Evolutionary conservation across 1,284 basidiomycete genomes (phyloP), one percentile per base, ranked within the genome.

Genomic region (Pseudozyma sp.): DNA sequence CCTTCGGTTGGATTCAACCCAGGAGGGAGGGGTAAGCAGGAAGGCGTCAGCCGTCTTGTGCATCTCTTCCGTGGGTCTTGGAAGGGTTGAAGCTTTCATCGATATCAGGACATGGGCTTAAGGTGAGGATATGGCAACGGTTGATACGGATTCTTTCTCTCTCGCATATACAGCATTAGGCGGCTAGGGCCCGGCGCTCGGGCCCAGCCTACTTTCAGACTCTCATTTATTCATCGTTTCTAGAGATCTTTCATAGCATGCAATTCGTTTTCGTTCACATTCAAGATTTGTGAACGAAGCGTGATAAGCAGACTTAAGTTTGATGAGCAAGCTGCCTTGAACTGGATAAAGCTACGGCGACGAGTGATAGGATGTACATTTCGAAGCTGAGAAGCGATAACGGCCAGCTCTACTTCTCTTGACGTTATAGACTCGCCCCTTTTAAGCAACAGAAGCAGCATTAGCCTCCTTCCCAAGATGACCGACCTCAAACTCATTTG

Each of bases 21-120:
- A 1, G 47, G 18, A 3, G 45, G 21, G 18, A 31, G 51, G 1
- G 12, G 40, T 5, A 67, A 47, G 25, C 34, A 21, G 14, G 52
- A 63, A 16, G 62, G 59, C 12, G 47, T 44, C 8, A 69, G 60
- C 11, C 48, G 75, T 39, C 31, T 77, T 18, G 64, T 77, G 8
- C 75, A 77, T 53, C 48, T 75, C 35, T 77, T 77, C 60, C 35
- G 75, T 21, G 75, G 75, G 3, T 59, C 53, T 18, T 77, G 75
- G 75, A 77, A 77, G 54, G 56, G 57, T 35, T 70, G 18, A 52
- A 52, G 3, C 39, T 12, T 40, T 40, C 39, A 40, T 40, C 39
- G 39, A n/a, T 3, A 31, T 31, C 25, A 31, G 25, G 25, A 31
- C 25, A 31, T 31, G 25, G 25, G 25, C 25, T 3, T 3, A 31